Percentiles rank a stretch among this genome's conserved stretches.
Conservation (phyloP, 2,329 filamentous ascomycete species). For the Sporothrix globosa region DNA sequence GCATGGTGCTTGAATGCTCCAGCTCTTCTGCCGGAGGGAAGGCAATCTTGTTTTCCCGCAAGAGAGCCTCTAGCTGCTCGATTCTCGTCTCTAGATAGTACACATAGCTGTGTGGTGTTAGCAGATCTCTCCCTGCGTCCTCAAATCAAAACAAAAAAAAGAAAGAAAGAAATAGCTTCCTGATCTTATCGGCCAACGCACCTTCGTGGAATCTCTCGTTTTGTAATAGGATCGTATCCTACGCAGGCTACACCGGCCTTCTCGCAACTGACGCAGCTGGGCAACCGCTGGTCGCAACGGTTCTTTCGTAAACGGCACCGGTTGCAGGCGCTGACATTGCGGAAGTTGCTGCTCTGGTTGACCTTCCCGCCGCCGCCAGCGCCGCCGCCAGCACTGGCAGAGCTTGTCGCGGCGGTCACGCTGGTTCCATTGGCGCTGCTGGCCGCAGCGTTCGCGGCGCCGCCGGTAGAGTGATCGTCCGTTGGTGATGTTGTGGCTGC, state of each 20-base stretch:
- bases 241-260: conserved; percentile 92
- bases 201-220: conserved; percentile 89
- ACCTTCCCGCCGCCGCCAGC: conserved; percentile 46
- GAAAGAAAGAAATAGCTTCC: no score
- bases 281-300: conserved; percentile 88
- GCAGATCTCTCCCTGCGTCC: neutral
- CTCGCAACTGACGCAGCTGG: conserved; percentile 87
- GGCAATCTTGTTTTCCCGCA: conserved; percentile 68
- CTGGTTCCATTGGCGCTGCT: conserved; percentile 37
- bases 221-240: conserved; percentile 94
- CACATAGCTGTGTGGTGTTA: conserved; percentile 68
- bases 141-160: no score
- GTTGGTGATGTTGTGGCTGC: conserved; percentile 13
- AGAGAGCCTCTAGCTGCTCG: conserved; percentile 76
- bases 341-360: conserved; percentile 68
- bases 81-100: conserved; percentile 91
- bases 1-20: conserved; percentile 50
- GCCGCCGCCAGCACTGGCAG: conserved; percentile 40
- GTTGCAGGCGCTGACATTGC: conserved; percentile 93
- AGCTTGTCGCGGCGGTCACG: conserved; percentile 40
- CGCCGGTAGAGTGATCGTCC: neutral
- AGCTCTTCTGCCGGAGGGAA: conserved; percentile 74
- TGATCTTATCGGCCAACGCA: conserved; percentile 44
- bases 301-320: conserved; percentile 91
- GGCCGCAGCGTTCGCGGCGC: neutral